Evolutionary conservation across 1,139 yeast species (phyloP).

Genomic region (Yamadazyma jaroonii): DNA sequence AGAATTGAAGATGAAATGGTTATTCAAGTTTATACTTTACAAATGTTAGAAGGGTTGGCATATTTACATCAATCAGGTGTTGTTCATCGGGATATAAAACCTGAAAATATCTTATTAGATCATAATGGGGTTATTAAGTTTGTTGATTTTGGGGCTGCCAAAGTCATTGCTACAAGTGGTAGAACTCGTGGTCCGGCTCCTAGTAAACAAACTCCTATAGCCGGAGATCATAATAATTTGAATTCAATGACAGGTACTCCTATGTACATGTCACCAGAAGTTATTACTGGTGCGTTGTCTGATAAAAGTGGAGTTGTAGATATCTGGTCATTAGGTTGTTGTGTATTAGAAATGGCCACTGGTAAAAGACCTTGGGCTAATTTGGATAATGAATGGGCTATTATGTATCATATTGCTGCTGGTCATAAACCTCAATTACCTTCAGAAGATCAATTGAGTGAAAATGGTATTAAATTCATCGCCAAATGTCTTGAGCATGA

Average conservation of each 20-base stretch:
- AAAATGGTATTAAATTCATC: slow-evolving; percentile 68
- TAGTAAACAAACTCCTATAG: slow-evolving; percentile 15
- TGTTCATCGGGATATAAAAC: slow-evolving; percentile 94
- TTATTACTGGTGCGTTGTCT: slow-evolving; percentile 72
- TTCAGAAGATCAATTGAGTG: slow-evolving; percentile 69
- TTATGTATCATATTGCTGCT: slow-evolving; percentile 97
- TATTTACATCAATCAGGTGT: slow-evolving; percentile 95
- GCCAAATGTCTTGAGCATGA: slow-evolving; percentile 79
- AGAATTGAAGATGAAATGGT: slow-evolving; percentile 94
- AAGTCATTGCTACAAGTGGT: slow-evolving; percentile 78
- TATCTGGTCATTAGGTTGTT: slow-evolving; percentile 83
- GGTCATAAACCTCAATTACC: slow-evolving; percentile 92
- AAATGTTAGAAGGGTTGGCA: slow-evolving; percentile 93
- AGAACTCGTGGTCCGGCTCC: slow-evolving; percentile 33
- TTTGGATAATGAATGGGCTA: slow-evolving; percentile 96
- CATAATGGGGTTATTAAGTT: slow-evolving; percentile 91
- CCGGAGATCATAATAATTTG: slow-evolving; percentile 24
- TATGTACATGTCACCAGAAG: slow-evolving; percentile 99
- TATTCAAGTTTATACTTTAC: slow-evolving; percentile 84
- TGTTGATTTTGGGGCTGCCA: slow-evolving; percentile 98
- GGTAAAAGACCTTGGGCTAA: slow-evolving; percentile 89
- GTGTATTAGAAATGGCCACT: slow-evolving; percentile 79
- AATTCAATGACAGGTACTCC: slow-evolving; percentile 90
- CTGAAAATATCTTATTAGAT: slow-evolving; percentile 88
- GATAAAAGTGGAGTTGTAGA: slow-evolving; percentile 76